phyloP scores from a whole-genome alignment of 1,139 yeast genomes.

The Blastobotrys serpentis region DNA sequence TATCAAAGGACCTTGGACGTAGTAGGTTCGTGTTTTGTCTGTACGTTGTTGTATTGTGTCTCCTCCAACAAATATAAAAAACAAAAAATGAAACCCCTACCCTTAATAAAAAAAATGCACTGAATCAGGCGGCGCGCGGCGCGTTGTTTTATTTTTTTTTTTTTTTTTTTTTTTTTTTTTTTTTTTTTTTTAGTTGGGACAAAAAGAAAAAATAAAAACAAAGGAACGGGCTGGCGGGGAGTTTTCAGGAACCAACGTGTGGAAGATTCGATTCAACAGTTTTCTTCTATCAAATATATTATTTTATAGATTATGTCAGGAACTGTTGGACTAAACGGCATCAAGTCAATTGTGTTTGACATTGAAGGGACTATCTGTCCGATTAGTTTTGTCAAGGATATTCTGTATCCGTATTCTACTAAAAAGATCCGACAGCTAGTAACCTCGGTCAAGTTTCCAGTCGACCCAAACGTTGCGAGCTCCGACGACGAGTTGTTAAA shows the following conservation, averaged over 20 bases:
- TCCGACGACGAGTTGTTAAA: slow-evolving; percentile 17
- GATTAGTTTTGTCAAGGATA: slow-evolving; percentile 78
- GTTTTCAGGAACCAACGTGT: background rate
- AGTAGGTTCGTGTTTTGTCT: background rate
- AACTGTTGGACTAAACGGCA: slow-evolving; percentile 13
- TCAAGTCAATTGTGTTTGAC: slow-evolving; percentile 56
- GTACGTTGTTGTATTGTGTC: background rate
- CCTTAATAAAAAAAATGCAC: background rate
- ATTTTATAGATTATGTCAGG: background rate
- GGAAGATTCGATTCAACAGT: background rate
- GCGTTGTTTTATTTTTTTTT: no score
- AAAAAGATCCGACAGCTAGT: slow-evolving; percentile 27
- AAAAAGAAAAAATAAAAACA: background rate
- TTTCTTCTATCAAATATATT: background rate
- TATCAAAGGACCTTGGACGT: no score
- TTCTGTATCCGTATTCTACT: slow-evolving; percentile 48
- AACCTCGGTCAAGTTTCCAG: slow-evolving; percentile 31
- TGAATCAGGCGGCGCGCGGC: slow-evolving; percentile 9
- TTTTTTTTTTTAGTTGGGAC: slow-evolving; percentile 2
- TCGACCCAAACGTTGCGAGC: slow-evolving; percentile 17
- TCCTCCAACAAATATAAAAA: slow-evolving; percentile 4
- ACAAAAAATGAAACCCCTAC: background rate
- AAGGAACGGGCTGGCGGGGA: no score
- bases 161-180: background rate
- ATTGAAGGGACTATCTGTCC: slow-evolving; percentile 95